A percentile compares a stretch with the other conserved stretches of the same genome.
These are phyloP conservation scores for Phytopythium chamaehyphon DNA, from an alignment of 352 stramenopile genomes.

Conservation along the genomic window DNA sequence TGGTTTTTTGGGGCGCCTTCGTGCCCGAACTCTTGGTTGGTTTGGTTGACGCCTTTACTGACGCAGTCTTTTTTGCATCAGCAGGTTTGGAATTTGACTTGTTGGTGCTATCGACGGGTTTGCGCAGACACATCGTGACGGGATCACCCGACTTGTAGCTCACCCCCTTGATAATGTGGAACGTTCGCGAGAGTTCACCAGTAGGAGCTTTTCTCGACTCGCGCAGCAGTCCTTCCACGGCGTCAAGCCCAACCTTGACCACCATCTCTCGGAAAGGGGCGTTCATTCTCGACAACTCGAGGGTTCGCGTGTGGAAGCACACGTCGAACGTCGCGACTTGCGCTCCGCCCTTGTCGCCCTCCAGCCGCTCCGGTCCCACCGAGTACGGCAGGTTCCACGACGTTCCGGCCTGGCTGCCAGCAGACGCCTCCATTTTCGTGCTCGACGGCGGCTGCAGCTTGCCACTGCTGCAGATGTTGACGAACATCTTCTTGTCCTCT, in stretches of 20 bases:
- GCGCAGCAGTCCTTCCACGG: constrained; percentile 59
- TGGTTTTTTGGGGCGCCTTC: too few species aligned
- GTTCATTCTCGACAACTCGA: constrained; percentile 56
- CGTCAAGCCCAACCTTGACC: constrained; percentile 83
- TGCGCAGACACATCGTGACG: constrained; percentile 67
- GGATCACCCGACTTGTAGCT: constrained; percentile 81
- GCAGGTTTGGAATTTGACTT: constrained; percentile 7
- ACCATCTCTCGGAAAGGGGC: constrained; percentile 84
- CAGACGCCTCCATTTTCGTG: constrained; percentile 9
- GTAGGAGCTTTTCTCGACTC: constrained; percentile 21
- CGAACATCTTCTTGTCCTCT: constrained; percentile 80
- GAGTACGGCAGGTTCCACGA: constrained; percentile 91
- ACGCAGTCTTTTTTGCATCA: not conserved
- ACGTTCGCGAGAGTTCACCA: constrained; percentile 36
- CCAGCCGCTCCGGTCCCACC: constrained; percentile 85
- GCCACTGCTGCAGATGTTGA: constrained; percentile 90
- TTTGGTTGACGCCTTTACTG: not conserved
- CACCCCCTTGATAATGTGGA: constrained; percentile 84
- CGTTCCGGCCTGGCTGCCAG: constrained; percentile 22
- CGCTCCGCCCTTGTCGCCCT: constrained; percentile 80
- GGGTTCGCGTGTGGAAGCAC: constrained; percentile 88
- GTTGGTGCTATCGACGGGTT: constrained; percentile 9
- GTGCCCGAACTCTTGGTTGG: too few species aligned
- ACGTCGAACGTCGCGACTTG: constrained; percentile 86
- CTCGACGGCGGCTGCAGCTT: constrained; percentile 79